These are phyloP conservation scores for Closterium sp. DNA, from an alignment of 139 green algal genomes.

Conservation along the genomic window DNA sequence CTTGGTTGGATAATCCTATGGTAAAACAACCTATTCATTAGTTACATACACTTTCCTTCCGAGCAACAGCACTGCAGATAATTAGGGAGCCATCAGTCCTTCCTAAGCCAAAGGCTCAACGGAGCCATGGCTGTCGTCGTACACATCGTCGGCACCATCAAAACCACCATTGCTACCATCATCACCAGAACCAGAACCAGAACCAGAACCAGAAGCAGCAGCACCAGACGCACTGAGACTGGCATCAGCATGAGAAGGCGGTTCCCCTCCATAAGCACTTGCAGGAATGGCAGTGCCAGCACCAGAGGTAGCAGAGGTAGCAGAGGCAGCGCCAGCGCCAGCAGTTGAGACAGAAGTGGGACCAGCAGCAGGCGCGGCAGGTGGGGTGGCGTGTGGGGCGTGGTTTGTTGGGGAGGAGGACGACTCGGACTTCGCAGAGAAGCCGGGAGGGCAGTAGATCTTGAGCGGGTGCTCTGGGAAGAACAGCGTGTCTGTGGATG, in stretches of 20 bases:
- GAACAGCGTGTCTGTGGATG: conserved; percentile 31
- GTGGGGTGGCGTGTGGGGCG: not conserved
- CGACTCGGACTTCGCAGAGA: not conserved
- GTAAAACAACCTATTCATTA: too few relatives aligned
- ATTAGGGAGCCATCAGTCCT: too few relatives aligned
- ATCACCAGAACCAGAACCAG: not conserved
- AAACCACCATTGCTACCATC: too few relatives aligned
- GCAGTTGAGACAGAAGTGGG: not conserved
- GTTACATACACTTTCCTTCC: too few relatives aligned
- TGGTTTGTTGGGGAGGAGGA: not conserved
- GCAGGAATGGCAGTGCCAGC: too few relatives aligned
- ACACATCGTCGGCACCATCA: too few relatives aligned
- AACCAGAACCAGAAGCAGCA: not conserved
- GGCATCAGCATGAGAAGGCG: not conserved
- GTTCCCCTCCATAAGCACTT: not conserved
- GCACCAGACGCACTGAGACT: too few relatives aligned
- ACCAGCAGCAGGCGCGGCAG: not conserved
- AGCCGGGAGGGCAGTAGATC: conserved; percentile 15
- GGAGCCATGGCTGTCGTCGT: too few relatives aligned
- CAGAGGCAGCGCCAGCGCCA: not conserved
- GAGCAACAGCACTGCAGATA: too few relatives aligned
- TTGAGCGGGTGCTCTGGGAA: conserved; percentile 31
- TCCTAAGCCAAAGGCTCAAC: too few relatives aligned
- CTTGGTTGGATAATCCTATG: too few relatives aligned
- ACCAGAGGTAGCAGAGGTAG: not conserved